Evolutionary conservation across 352 stramenopile genomes (phyloP).

Genomic region (Pythium monospermum): DNA sequence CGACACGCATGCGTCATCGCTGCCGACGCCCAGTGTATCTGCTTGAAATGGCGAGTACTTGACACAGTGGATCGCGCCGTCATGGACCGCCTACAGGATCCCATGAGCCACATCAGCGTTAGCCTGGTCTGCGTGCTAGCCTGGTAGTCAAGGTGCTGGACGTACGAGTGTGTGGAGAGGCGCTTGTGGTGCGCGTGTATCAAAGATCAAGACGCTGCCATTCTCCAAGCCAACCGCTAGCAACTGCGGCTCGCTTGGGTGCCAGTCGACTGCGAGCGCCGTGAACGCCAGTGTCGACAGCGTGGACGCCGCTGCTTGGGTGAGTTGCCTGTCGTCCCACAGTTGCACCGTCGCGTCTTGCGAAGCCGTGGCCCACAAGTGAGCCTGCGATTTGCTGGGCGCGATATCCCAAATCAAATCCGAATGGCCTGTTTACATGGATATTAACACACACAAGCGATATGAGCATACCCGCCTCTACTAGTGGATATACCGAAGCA

Average conservation of each 20-base stretch:
- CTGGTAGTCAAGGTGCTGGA: too few relatives aligned
- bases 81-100: slow-evolving; percentile 26
- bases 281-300: slow-evolving; percentile 31
- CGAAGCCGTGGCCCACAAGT: slow-evolving; percentile 50
- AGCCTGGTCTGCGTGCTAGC: too few relatives aligned
- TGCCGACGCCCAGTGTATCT: slow-evolving; percentile 54
- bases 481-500: not conserved
- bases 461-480: too few relatives aligned
- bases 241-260: slow-evolving; percentile 50
- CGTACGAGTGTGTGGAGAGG: slow-evolving; percentile 36
- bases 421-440: slow-evolving; percentile 41
- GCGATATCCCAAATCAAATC: slow-evolving; percentile 72
- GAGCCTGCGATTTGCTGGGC: slow-evolving; percentile 35
- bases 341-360: slow-evolving; percentile 69
- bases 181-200: slow-evolving; percentile 42
- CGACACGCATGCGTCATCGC: slow-evolving; percentile 55
- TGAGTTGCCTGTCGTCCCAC: slow-evolving; percentile 60
- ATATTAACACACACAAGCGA: too few relatives aligned
- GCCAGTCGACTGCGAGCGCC: slow-evolving; percentile 65
- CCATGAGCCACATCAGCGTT: too few relatives aligned
- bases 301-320: slow-evolving; percentile 28
- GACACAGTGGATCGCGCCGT: slow-evolving; percentile 47
- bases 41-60: slow-evolving; percentile 60
- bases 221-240: slow-evolving; percentile 63
- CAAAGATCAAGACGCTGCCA: slow-evolving; percentile 60